These are phyloP conservation scores for Magnusiomyces ingens DNA, from an alignment of 1,139 yeast species.

Conservation along the genomic window DNA sequence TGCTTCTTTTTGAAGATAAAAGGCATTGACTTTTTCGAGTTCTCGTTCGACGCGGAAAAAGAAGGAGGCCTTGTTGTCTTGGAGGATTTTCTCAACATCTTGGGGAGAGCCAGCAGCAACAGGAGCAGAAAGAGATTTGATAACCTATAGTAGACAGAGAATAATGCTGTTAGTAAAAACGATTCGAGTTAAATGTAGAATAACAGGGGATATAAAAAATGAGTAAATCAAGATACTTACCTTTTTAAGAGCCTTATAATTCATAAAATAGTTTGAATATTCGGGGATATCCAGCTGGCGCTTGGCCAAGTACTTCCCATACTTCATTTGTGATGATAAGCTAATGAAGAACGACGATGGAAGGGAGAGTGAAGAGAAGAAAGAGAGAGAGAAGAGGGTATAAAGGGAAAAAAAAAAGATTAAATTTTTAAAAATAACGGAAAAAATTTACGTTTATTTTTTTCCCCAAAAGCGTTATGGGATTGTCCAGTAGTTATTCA, in stretches of 20 bases:
- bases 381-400: background rate
- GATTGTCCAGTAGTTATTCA: too few species aligned
- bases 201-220: background rate
- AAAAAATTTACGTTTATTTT: background rate
- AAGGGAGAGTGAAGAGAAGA: background rate
- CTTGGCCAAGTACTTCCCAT: conserved; percentile 90
- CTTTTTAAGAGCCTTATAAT: conserved; percentile 86
- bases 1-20: conserved; percentile 84
- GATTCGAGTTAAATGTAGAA: too few species aligned
- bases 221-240: conserved; percentile 24
- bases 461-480: too few species aligned
- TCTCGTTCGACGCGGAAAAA: conserved; percentile 91
- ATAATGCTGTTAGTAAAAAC: background rate
- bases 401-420: background rate
- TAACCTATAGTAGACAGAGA: conserved; percentile 26
- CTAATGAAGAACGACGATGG: background rate
- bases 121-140: conserved; percentile 36
- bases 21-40: conserved; percentile 84
- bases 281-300: conserved; percentile 93
- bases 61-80: conserved; percentile 88
- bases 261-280: conserved; percentile 86
- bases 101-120: conserved; percentile 19
- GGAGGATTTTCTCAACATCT: conserved; percentile 52
- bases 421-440: background rate
- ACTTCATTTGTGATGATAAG: conserved; percentile 47